phyloP scores from a whole-genome alignment of 1,284 basidiomycete genomes.

The Stygiomarasmius scandens region DNA sequence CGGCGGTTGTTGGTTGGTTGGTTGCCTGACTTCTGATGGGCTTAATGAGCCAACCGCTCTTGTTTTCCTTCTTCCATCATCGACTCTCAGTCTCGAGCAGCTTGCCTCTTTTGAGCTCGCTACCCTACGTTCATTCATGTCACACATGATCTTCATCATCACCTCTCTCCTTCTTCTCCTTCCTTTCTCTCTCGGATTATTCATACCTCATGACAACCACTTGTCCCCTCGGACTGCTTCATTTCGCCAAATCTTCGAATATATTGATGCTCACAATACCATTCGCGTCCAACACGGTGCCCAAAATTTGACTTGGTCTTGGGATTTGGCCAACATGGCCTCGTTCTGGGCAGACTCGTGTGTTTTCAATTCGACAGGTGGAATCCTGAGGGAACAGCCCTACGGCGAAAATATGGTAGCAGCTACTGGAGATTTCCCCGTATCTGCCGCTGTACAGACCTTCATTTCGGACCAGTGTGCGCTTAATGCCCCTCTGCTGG shows the following conservation, averaged over 20 bases:
- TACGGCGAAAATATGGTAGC: conserved; percentile 62
- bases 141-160: conserved; percentile 17
- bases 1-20: too few species aligned
- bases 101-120: conserved; percentile 23
- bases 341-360: conserved; percentile 53
- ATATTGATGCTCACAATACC: conserved; percentile 50
- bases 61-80: conserved; percentile 10
- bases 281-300: conserved; percentile 47
- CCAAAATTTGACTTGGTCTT: conserved; percentile 47
- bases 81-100: not conserved
- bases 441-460: conserved; percentile 43
- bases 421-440: conserved; percentile 50
- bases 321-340: conserved; percentile 45
- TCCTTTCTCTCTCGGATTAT: conserved; percentile 18
- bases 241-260: conserved; percentile 31
- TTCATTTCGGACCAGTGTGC: conserved; percentile 56
- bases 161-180: conserved; percentile 22
- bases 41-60: conserved; percentile 1
- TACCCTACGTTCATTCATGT: conserved; percentile 30
- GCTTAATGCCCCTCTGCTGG: conserved; percentile 8
- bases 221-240: conserved; percentile 19
- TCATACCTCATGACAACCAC: conserved; percentile 15
- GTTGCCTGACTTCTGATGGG: not conserved
- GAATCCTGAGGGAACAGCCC: conserved; percentile 36
- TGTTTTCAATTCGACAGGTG: conserved; percentile 48